Conservation (phyloP, 1,284 basidiomycete genomes). For the Puccinia polysora region DNA sequence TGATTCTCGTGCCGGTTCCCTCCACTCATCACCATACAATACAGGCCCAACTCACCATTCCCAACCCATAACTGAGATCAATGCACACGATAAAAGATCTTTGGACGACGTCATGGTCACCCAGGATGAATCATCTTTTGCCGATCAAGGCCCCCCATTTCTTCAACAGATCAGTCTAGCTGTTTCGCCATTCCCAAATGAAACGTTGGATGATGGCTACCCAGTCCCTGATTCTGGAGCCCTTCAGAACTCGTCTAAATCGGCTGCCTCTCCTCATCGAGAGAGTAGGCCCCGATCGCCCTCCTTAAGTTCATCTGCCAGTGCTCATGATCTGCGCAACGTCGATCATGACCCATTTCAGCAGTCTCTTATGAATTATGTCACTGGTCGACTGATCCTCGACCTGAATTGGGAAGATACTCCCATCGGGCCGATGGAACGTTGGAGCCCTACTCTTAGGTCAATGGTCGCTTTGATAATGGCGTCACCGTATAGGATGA, state of each 20-base stretch:
- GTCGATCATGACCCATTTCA: slow-evolving; percentile 6
- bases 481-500: slow-evolving; percentile 38
- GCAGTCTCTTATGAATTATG: slow-evolving; percentile 17
- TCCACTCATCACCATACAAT: neutral
- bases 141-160: neutral
- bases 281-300: neutral
- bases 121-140: neutral
- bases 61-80: neutral
- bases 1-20: neutral
- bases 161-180: neutral
- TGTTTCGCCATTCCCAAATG: neutral
- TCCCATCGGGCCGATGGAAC: slow-evolving; percentile 26
- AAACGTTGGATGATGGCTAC: neutral
- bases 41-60: neutral
- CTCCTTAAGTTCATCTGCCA: neutral
- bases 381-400: slow-evolving; percentile 18
- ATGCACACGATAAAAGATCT: neutral
- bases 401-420: slow-evolving; percentile 24
- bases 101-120: slow-evolving; percentile 4
- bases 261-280: neutral
- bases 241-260: neutral
- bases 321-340: neutral
- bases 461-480: slow-evolving; percentile 37
- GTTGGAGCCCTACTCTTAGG: slow-evolving; percentile 32
- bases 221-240: slow-evolving; percentile 1